These are phyloP conservation scores for Arabidopsis lyrata DNA, from an alignment of 441 rosid species.

Conservation along the genomic window DNA sequence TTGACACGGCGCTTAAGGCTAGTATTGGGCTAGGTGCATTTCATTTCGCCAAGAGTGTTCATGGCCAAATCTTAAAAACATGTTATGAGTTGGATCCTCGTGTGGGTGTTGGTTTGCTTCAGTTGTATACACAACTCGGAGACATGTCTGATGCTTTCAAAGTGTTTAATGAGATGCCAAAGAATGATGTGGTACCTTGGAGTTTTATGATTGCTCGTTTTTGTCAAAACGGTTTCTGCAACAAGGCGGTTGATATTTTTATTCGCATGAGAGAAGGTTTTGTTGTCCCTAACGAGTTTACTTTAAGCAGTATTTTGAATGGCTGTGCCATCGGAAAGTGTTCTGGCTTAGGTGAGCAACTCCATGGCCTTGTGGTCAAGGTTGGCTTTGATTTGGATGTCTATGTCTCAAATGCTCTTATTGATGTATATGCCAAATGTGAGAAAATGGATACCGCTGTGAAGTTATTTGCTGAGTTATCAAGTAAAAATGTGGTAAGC, in stretches of 20 bases:
- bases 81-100: conserved; percentile 60
- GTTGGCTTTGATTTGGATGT: conserved; percentile 57
- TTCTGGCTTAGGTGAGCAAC: conserved; percentile 67
- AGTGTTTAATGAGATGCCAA: conserved; percentile 79
- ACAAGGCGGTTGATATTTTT: conserved; percentile 69
- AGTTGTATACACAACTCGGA: conserved; percentile 65
- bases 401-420: conserved; percentile 72
- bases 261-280: conserved; percentile 68
- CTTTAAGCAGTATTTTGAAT: conserved; percentile 74
- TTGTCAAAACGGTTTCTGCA: conserved; percentile 64
- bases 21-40: conserved; percentile 66
- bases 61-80: conserved; percentile 69
- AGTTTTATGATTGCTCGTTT: conserved; percentile 88
- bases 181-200: conserved; percentile 81
- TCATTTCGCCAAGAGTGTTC: conserved; percentile 62
- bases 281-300: conserved; percentile 77
- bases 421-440: conserved; percentile 81
- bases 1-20: conserved; percentile 76
- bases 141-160: conserved; percentile 51
- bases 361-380: conserved; percentile 67
- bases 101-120: conserved; percentile 79
- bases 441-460: conserved; percentile 64
- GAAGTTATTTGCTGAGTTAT: conserved; percentile 64
- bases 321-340: conserved; percentile 67
- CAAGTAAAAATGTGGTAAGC: conserved; percentile 63